Base-by-base conservation (phyloP, 139 green algal genomes). In the Chlamydomonas schloesseri region DNA sequence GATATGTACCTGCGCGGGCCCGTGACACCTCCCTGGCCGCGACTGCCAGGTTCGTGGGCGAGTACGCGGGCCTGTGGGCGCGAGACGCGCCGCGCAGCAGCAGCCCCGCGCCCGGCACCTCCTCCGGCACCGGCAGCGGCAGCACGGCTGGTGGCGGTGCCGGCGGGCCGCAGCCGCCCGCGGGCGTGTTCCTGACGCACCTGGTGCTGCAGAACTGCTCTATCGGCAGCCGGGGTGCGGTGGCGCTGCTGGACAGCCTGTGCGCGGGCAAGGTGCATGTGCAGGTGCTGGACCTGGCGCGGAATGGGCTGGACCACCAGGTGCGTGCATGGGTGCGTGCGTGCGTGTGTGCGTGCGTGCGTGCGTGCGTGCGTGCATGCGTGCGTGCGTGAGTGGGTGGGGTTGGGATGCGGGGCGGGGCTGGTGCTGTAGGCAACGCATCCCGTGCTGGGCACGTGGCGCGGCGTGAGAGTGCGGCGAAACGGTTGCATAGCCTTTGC, bases 261-360 rank as follows among this genome's bases (percentile, higher is more conserved):
- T 37, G 18, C 26, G 34, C 9, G 69, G 69, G 69, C 69, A 74
- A 53, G 34, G 34, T 50, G 69, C 26, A 13, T 29, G 34, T 74
- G 69, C 26, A 42, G 34, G 11, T 17, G 20, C 34, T 74, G 20
- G 69, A 74, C 69, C 69, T 74, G 36, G 34, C 69, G 13, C 21
- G 24, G 34, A 74, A 74, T 11, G 69, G 69, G 18, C 69, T 74
- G 69, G 69, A 74, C 36, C 69, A 74, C 36, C 69, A 74, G 69
- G 69, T 74, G 69, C 6, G 67, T 47, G 60, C 11, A 20, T 65
- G 58, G 23, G 60, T 68, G 26, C 1, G 64, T 29, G 64, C 26
- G 28, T 18, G n/a, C n/a, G n/a, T n/a, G n/a, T n/a, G 69, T 74
- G 69, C 6, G 67, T 47, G 60, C 11, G 58, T 65, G 58, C 2